Base-by-base conservation (phyloP, 305 asterid genomes). In the Fraxinus platypoda region DNA sequence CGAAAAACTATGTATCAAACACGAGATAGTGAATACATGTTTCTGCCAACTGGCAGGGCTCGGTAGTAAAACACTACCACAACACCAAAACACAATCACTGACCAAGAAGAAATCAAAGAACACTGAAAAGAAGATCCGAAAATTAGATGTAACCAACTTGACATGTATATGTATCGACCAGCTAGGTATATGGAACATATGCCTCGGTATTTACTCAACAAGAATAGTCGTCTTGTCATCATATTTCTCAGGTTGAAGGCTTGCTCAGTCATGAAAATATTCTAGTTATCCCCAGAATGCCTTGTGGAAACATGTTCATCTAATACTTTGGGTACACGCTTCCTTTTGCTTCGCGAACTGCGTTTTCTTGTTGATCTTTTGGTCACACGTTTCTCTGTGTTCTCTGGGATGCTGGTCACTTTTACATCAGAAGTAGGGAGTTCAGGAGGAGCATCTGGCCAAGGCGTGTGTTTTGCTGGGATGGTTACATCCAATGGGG, bases 391-490 rank as follows among this genome's bases (percentile, higher is more conserved):
- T 80, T 88, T 92, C 78, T 93, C 97, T 0, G 88, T 78, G 83
- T 34, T 87, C 80, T 89, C 94, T 57, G 91, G 91, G 78, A 85
- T 76, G 7, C 43, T 78, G 72, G 62, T 83, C 80, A 82, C 84
- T 86, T 92, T 90, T 75, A 88, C 95, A 77, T 70, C 71, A 37
- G 87, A 49, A 12, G 91, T 76, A 17, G 94, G 93, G 86, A 95
- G 93, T 74, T 97, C 97, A 0, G 97, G 97, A 66, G 98, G 96
- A 87, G 93, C 87, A 81, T 93, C 98, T 0, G 98, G 98, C 99
- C 99, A 97, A 28, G 99, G 99, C 12, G 98, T 95, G 84, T 88
- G 97, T 84, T 92, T 95, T 79, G 98, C 98, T 12, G 98, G 93
- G 87, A 97, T 92, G 0, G 95, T 95, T 73, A 97, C 91, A 62